Percentiles rank a stretch among this genome's conserved stretches.
phyloP scores from a whole-genome alignment of 768 basidiomycete species.

The Mycena galopus region DNA sequence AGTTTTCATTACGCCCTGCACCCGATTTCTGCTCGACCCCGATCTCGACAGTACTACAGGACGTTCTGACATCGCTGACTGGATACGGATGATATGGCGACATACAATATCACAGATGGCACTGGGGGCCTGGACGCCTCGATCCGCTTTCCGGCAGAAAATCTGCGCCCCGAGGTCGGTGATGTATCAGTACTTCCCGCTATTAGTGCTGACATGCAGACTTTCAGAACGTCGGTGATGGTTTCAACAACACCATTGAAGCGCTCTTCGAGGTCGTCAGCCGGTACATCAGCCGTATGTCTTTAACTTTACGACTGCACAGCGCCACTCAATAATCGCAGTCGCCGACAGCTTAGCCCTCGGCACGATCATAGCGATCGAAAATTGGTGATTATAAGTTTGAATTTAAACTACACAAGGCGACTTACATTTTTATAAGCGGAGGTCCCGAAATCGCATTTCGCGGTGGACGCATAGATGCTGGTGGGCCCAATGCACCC shows the following conservation, averaged over 20 bases:
- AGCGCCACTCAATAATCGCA: neutral
- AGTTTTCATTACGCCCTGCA: neutral
- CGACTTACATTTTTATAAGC: neutral
- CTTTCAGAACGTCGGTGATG: neutral
- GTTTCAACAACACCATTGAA: neutral
- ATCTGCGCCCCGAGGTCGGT: neutral
- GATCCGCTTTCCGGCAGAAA: neutral
- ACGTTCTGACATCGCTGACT: neutral
- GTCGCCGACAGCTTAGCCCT: neutral
- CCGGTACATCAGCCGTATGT: neutral
- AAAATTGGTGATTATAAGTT: neutral
- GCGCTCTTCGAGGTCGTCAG: neutral
- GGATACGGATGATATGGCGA: constrained; percentile 5
- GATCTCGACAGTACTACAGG: neutral
- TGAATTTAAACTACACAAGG: too few relatives aligned
- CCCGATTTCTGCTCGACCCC: neutral
- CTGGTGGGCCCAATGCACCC: neutral
- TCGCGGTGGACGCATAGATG: neutral
- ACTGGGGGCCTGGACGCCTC: neutral
- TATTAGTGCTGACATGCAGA: neutral
- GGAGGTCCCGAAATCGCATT: neutral
- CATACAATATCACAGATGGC: neutral
- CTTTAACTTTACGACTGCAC: neutral
- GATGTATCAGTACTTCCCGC: neutral
- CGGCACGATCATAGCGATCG: neutral